Evolutionary conservation across 345 rosid species (phyloP), one percentile per base, ranked within the genome.

Genomic region (Salix caprea): DNA sequence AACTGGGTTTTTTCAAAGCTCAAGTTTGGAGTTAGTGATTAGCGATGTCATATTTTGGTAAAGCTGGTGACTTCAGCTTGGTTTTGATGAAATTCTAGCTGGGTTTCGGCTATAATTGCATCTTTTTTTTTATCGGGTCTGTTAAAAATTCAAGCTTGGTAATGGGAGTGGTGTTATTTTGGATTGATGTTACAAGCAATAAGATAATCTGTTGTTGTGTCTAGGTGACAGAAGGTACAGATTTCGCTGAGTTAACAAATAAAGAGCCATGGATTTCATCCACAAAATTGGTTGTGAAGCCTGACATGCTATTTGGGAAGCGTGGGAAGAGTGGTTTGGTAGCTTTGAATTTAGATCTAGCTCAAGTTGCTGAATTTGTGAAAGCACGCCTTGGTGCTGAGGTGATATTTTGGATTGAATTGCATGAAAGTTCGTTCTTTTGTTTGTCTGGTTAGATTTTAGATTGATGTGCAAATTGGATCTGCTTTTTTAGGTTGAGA

Each of bases 251-350:
- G 81, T 75, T 96, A 54, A 85, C 91, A 30, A 91, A 92, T 82
- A 70, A 84, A 32, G 94, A 96, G 77, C 87, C 97, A 77, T 93
- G 99, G 98, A 86, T 96, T 68, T 94, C 98, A 0, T 91, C 98
- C 32, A 85, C 93, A 54, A 87, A 85, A 83, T 83, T 96, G 81
- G 99, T 94, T 74, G 98, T 94, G 79, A 96, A 96, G 83, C 99
- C 99, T 4, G 99, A 96, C 75, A 96, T 94, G 99, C 79, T 96
- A 54, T 96, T 96, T 67, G 98, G 98, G 26, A 94, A 94, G 78
- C 97, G 98, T 28, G 97, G 98, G 69, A 96, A 96, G 89, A 92
- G 98, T 69, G 97, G 99, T 13, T 85, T 96, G 82, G 98, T 94
- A 15, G 95, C 97, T 42, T 85, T 96, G 62, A 94, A 94, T 85